phyloP scores from a whole-genome alignment of 495 filamentous ascomycete genomes.

The Annulohypoxylon bovei region DNA sequence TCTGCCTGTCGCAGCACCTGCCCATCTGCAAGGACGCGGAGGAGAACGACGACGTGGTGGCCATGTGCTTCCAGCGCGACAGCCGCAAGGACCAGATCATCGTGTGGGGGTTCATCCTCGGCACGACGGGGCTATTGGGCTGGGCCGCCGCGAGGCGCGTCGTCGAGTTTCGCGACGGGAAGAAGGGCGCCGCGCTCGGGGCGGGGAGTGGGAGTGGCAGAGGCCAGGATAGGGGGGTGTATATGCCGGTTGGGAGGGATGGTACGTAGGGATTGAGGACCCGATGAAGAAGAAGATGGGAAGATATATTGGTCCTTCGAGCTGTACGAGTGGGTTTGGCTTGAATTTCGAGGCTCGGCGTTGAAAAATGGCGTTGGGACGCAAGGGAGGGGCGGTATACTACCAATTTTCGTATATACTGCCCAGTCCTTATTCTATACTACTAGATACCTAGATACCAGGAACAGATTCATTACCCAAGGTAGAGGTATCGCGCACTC shows the following conservation, averaged over 20 bases:
- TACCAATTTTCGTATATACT: neutral
- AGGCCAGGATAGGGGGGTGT: constrained; percentile 23
- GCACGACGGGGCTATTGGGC: constrained; percentile 80
- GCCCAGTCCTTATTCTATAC: neutral
- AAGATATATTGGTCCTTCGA: neutral
- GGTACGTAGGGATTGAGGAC: neutral
- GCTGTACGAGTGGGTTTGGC: neutral
- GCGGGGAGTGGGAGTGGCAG: constrained; percentile 9
- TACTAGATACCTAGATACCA: too few relatives aligned
- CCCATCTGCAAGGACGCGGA: constrained; percentile 87
- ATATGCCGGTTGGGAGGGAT: constrained; percentile 28
- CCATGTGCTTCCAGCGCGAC: constrained; percentile 93
- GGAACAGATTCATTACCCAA: too few relatives aligned
- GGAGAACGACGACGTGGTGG: constrained; percentile 86
- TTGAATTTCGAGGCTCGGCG: neutral
- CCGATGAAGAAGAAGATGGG: too few relatives aligned
- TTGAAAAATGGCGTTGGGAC: constrained; percentile 4
- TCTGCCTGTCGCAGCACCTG: constrained; percentile 84
- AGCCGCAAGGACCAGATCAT: constrained; percentile 89
- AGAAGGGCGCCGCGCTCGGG: constrained; percentile 27
- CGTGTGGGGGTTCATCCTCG: constrained; percentile 90
- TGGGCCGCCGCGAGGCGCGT: constrained; percentile 74
- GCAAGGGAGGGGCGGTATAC: neutral
- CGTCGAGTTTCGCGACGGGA: constrained; percentile 63
- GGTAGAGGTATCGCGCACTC: neutral